Conservation (phyloP, 192 early-diverging fungal species). For the Coemansia brasiliensis region DNA sequence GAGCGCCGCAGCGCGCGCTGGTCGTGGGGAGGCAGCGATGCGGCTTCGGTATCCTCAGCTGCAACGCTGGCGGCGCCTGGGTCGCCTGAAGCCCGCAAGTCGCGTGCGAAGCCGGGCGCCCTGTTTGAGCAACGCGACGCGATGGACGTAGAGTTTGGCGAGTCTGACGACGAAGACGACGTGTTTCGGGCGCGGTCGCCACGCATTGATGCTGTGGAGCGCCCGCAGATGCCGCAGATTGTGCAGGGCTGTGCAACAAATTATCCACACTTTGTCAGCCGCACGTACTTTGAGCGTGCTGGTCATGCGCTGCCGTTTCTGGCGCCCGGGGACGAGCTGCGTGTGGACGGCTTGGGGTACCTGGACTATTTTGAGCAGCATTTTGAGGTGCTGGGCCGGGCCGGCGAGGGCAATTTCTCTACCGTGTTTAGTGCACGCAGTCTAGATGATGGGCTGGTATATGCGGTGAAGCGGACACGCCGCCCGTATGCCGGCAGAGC, state of each 20-base stretch:
- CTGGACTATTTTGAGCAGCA: conserved; percentile 70
- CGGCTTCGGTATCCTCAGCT: conserved; percentile 37
- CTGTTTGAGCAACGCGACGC: conserved; percentile 9
- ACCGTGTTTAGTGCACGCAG: conserved; percentile 76
- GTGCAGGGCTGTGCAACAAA: conserved; percentile 49
- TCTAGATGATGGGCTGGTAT: conserved; percentile 61
- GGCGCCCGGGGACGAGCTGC: conserved; percentile 29
- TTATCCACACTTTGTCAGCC: conserved; percentile 49
- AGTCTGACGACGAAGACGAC: conserved; percentile 25
- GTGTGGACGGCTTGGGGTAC: conserved; percentile 37
- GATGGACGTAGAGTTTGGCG: conserved; percentile 26
- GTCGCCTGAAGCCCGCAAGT: not conserved
- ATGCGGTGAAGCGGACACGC: conserved; percentile 82
- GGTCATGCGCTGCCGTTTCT: conserved; percentile 39
- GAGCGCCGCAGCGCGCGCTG: conserved; percentile 13
- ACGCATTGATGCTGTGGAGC: conserved; percentile 32
- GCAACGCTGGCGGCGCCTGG: conserved; percentile 27
- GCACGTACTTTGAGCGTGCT: conserved; percentile 34
- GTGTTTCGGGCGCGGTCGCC: conserved; percentile 33
- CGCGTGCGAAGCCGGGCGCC: not conserved
- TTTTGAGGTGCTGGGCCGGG: conserved; percentile 62
- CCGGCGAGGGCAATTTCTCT: conserved; percentile 84
- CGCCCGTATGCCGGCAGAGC: conserved; percentile 65
- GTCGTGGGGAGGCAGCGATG: conserved; percentile 37
- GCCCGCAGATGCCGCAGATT: conserved; percentile 53